Percentiles rank a stretch among this genome's conserved stretches.
These are phyloP conservation scores for Gynostemma pentaphyllum DNA, from an alignment of 306 rosid species.

Conservation along the genomic window DNA sequence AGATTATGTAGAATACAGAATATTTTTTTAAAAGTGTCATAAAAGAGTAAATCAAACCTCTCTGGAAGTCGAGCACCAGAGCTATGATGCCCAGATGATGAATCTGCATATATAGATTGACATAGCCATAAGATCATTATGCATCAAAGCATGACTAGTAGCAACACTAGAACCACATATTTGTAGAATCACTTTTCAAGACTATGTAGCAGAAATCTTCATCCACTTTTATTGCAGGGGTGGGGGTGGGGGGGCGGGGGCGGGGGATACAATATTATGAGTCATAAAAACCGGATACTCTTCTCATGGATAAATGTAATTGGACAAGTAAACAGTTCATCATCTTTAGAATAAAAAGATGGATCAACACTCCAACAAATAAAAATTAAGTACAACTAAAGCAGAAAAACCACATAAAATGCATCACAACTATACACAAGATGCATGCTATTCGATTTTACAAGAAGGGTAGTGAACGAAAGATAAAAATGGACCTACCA, in stretches of 20 bases:
- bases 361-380: neutral
- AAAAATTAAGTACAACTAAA: neutral
- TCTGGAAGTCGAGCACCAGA: constrained; percentile 72
- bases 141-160: neutral
- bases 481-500: constrained; percentile 30
- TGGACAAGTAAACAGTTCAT: neutral
- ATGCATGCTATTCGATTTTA: neutral
- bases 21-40: no score
- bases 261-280: no score
- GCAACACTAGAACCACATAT: neutral
- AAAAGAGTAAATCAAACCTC: constrained; percentile 36
- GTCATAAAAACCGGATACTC: neutral
- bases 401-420: neutral
- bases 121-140: constrained; percentile 3
- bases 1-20: no score
- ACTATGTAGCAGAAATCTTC: neutral
- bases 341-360: neutral
- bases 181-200: neutral
- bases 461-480: neutral
- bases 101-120: constrained; percentile 39
- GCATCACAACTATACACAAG: neutral
- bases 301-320: neutral
- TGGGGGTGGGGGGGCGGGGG: no score
- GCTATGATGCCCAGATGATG: constrained; percentile 53
- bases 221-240: no score